These are phyloP conservation scores for Salix dunnii DNA, from an alignment of 345 rosid species.

Conservation along the genomic window DNA sequence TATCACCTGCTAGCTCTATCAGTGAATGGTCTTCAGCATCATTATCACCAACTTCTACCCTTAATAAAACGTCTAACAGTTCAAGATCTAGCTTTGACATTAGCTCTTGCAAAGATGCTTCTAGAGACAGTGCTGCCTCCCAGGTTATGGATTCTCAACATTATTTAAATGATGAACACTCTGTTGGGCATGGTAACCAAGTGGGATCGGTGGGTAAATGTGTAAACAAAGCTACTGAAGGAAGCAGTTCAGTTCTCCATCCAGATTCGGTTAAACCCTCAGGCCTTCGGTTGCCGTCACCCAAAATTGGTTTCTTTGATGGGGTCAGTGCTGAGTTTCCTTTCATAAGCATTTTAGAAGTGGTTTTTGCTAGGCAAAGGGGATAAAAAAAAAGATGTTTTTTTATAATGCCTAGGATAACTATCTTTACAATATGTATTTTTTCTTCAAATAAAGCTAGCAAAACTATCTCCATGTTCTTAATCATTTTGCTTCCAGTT, in stretches of 20 bases:
- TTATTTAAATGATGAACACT: conserved; percentile 26
- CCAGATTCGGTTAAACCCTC: conserved; percentile 55
- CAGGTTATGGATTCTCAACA: conserved; percentile 32
- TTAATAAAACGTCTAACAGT: conserved; percentile 41
- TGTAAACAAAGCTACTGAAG: conserved; percentile 34
- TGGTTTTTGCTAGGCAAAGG: conserved; percentile 1
- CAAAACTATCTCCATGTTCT: neutral
- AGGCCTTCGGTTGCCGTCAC: conserved; percentile 91
- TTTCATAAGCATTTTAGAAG: conserved; percentile 9
- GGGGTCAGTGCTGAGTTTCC: conserved; percentile 58
- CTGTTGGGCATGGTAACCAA: conserved; percentile 32
- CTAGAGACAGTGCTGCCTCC: conserved; percentile 18
- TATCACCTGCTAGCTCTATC: conserved; percentile 65
- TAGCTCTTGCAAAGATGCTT: conserved; percentile 26
- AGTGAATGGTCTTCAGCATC: conserved; percentile 77
- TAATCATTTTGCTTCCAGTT: neutral
- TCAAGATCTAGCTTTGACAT: conserved; percentile 42
- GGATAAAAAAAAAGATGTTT: neutral
- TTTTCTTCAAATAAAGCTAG: neutral
- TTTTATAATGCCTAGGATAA: neutral
- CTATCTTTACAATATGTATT: neutral
- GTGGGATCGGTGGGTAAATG: conserved; percentile 21
- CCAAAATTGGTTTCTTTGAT: conserved; percentile 93
- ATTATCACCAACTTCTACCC: conserved; percentile 49
- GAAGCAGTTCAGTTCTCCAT: conserved; percentile 29